These are phyloP conservation scores for Lachancea dasiensis DNA, from an alignment of 805 yeast species.

Conservation along the genomic window DNA sequence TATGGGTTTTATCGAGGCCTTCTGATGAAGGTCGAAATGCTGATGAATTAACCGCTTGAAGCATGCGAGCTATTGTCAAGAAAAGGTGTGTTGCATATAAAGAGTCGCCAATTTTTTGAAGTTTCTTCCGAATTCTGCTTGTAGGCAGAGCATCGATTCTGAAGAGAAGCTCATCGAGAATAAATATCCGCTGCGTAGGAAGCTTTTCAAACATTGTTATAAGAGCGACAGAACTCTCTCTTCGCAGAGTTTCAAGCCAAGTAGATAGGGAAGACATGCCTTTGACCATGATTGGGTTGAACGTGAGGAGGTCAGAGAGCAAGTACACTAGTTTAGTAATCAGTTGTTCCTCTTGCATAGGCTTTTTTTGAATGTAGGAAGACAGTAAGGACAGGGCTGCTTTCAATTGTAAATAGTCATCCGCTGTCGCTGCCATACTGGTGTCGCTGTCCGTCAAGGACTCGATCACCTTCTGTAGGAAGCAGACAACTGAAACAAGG, in stretches of 20 bases:
- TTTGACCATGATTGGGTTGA: slow-evolving; percentile 11
- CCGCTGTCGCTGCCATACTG: slow-evolving; percentile 9
- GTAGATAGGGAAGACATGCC: slow-evolving; percentile 12
- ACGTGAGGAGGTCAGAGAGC: slow-evolving; percentile 24
- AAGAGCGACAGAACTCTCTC: slow-evolving; percentile 23
- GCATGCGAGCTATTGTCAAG: slow-evolving; percentile 20
- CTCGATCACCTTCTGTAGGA: slow-evolving; percentile 32
- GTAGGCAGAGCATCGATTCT: slow-evolving; percentile 46
- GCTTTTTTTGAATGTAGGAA: slow-evolving; percentile 17
- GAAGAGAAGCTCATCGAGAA: slow-evolving; percentile 53
- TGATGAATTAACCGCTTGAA: slow-evolving; percentile 22
- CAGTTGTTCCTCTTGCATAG: slow-evolving; percentile 42
- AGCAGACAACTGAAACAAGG: slow-evolving; percentile 37
- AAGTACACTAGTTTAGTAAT: slow-evolving; percentile 57
- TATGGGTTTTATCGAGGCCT: slow-evolving; percentile 3
- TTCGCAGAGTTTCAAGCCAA: slow-evolving; percentile 21
- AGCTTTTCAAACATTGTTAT: slow-evolving; percentile 36
- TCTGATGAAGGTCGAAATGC: slow-evolving; percentile 6
- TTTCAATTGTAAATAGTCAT: slow-evolving; percentile 15
- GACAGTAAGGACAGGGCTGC: slow-evolving; percentile 21
- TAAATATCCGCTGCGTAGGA: slow-evolving; percentile 50
- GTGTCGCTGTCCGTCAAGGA: slow-evolving; percentile 28
- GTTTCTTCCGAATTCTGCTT: slow-evolving; percentile 33
- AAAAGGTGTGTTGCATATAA: slow-evolving; percentile 27
- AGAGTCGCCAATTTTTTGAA: slow-evolving; percentile 17